Evolutionary conservation across 345 rosid species (phyloP).

Genomic region (Hibiscus syriacus): DNA sequence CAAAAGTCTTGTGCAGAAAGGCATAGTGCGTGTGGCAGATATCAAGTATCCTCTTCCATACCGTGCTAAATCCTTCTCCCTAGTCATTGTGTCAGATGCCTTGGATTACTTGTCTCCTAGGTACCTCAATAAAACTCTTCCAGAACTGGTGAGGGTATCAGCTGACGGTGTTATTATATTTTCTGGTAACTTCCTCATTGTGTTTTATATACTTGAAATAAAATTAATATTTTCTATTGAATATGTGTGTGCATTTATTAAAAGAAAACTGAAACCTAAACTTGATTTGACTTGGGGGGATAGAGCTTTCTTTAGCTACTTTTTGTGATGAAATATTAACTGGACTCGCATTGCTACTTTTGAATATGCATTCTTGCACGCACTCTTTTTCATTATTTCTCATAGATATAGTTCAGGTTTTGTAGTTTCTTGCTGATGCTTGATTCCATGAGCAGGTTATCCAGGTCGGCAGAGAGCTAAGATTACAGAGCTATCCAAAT

Average conservation of each 20-base stretch:
- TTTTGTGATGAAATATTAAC: not conserved
- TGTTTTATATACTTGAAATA: not conserved
- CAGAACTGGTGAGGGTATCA: conserved; percentile 60
- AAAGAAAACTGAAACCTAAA: not conserved
- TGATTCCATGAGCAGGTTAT: conserved; percentile 27
- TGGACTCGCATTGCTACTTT: not conserved
- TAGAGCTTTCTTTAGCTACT: not conserved
- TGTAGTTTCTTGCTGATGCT: not conserved
- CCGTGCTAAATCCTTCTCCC: conserved; percentile 55
- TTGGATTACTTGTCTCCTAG: conserved; percentile 67
- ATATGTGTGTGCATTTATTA: not conserved
- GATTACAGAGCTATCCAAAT: conserved; percentile 52
- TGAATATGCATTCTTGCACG: not conserved
- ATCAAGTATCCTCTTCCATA: conserved; percentile 62
- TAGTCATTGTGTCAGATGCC: conserved; percentile 62
- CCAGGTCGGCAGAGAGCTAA: conserved; percentile 61
- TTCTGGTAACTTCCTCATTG: conserved; percentile 38
- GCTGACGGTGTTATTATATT: conserved; percentile 46
- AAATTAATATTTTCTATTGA: not conserved
- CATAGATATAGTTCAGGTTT: not conserved
- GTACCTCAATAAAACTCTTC: conserved; percentile 59
- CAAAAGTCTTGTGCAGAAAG: conserved; percentile 45
- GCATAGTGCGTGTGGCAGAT: conserved; percentile 52
- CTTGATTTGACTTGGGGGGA: not conserved
- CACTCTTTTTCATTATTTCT: not conserved